Percentiles rank a stretch among this genome's conserved stretches.
phyloP scores from a whole-genome alignment of 1,284 basidiomycete genomes.

The Tilletia horrida region DNA sequence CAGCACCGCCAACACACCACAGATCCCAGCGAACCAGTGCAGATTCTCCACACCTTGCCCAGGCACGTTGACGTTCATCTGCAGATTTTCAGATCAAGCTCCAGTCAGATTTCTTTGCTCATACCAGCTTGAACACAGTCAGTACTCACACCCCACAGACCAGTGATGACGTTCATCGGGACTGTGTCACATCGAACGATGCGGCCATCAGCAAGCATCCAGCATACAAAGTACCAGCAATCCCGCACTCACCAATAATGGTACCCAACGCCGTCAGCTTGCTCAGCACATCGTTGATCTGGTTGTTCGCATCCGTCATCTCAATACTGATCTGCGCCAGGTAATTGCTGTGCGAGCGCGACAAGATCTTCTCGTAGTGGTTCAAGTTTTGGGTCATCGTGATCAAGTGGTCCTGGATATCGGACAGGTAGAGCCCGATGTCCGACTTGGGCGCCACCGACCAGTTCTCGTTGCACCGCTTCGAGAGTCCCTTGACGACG shows the following conservation, averaged over 20 bases:
- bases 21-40: slow-evolving; percentile 51
- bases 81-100: not conserved
- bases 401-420: slow-evolving; percentile 87
- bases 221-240: not conserved
- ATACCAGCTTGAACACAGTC: not conserved
- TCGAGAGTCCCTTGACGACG: slow-evolving; percentile 96
- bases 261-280: slow-evolving; percentile 98
- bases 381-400: slow-evolving; percentile 99
- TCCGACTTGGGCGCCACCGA: slow-evolving; percentile 94
- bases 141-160: slow-evolving; percentile 44
- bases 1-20: slow-evolving; percentile 47
- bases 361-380: slow-evolving; percentile 98
- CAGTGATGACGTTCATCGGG: slow-evolving; percentile 57
- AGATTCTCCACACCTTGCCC: slow-evolving; percentile 47
- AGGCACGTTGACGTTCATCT: slow-evolving; percentile 54
- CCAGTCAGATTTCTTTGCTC: not conserved
- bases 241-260: slow-evolving; percentile 62
- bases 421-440: slow-evolving; percentile 91
- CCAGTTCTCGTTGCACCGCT: slow-evolving; percentile 98
- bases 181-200: slow-evolving; percentile 57
- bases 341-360: slow-evolving; percentile 95
- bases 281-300: slow-evolving; percentile 98
- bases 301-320: slow-evolving; percentile 89
- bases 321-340: slow-evolving; percentile 53
- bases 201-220: not conserved